Evolutionary conservation across 2,329 filamentous ascomycete species (phyloP).

Genomic region (Claviceps digitariae): DNA sequence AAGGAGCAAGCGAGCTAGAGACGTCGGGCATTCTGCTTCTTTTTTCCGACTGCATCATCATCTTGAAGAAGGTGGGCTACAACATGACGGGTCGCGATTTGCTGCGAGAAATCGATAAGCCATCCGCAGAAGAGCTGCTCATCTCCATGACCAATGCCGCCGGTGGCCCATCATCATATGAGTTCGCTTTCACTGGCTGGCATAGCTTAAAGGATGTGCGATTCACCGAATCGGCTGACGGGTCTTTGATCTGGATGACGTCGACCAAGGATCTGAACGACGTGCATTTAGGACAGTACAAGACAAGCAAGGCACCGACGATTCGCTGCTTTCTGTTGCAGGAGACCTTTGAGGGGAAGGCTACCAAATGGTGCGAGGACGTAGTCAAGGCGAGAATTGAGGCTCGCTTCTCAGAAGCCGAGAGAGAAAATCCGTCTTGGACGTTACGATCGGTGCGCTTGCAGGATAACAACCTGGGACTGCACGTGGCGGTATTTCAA

Average conservation of each 20-base stretch:
- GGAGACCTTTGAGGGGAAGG: constrained; percentile 66
- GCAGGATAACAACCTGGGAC: constrained; percentile 43
- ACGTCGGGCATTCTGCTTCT: constrained; percentile 62
- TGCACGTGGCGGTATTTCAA: constrained; percentile 59
- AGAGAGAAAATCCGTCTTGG: constrained; percentile 72
- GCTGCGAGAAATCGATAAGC: constrained; percentile 73
- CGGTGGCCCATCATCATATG: constrained; percentile 47
- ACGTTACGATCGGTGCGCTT: constrained; percentile 58
- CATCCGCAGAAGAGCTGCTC: constrained; percentile 49
- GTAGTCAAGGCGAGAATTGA: constrained; percentile 77
- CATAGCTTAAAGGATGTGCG: constrained; percentile 55
- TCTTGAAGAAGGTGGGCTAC: constrained; percentile 57
- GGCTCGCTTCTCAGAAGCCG: constrained; percentile 67
- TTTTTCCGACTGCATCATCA: constrained; percentile 68
- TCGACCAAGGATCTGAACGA: constrained; percentile 48
- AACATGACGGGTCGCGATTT: constrained; percentile 61
- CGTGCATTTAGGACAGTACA: constrained; percentile 29
- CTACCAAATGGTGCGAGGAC: constrained; percentile 67
- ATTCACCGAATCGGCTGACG: constrained; percentile 57
- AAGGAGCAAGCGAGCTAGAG: constrained; percentile 28
- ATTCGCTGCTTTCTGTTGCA: constrained; percentile 58
- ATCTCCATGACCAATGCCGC: constrained; percentile 51
- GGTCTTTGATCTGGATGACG: constrained; percentile 53
- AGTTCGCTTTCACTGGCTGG: constrained; percentile 64
- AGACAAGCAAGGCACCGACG: constrained; percentile 34